Base-by-base conservation (phyloP, 352 stramenopile species). In the Phytophthora ramorum region DNA sequence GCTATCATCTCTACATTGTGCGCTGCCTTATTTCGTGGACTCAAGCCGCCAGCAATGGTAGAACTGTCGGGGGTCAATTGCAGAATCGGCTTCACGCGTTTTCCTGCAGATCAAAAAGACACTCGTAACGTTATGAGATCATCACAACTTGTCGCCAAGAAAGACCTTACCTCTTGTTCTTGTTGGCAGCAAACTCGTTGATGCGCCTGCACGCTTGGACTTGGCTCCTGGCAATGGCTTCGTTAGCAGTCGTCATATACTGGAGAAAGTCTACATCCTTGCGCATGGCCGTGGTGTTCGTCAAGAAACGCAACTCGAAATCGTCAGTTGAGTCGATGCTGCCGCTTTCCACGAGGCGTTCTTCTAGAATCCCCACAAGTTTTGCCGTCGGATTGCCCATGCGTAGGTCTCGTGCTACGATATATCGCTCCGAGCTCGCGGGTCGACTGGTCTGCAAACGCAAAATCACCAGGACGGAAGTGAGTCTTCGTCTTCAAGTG, bases 371-470 rank as follows among this genome's bases (percentile, higher is more conserved):
- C 16, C 34, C 28, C 13, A 75, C 40, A 30, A 87, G 60, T n/a
- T 35, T 57, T 53, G 66, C 17, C 4, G 70, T 54, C 2, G 68
- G 58, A 4, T 76, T 8, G 2, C 53, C 47, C 0, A 32, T 8
- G 13, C 68, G 71, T n/a, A 87, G 56, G 10, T 56, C 44, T 47
- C 70, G 58, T 3, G 73, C 76, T 5, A 92, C 66, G 22, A 95
- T 55, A 47, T 93, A 95, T 17, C 87, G 71, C 71, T 95, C 87
- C 0, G 87, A 95, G 41, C 87, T 95, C 7, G 84, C 87, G 9
- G 87, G 87, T 9, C 87, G 81, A 72, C 83, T 93, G 1, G 85
- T 92, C 87, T 95, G 53, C 3, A 58, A 51, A 28, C 10, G 70
- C 19, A 57, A 46, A 24, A 26, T 46, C 7, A 46, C 63, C 7